Conservation (phyloP, 805 yeast genomes). For the Candida ortonii region DNA sequence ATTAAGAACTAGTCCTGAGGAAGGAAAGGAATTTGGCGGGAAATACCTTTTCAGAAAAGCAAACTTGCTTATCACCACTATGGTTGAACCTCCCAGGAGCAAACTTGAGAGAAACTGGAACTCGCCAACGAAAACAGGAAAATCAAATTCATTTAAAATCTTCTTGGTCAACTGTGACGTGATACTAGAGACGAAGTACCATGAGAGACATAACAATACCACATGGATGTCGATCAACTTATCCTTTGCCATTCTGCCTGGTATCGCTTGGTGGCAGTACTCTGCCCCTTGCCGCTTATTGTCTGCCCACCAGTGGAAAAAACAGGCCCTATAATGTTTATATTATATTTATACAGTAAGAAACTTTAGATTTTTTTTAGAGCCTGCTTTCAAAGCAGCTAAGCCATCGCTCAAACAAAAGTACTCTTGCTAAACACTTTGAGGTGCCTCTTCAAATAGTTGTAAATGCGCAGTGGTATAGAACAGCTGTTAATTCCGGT, state of each 20-base stretch:
- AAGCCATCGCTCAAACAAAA: too few species aligned
- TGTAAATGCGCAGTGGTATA: too few species aligned
- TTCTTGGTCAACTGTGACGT: slow-evolving; percentile 64
- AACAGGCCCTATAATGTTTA: too few species aligned
- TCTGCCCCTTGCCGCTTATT: too few species aligned
- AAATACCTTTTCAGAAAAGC: slow-evolving; percentile 31
- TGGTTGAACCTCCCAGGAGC: slow-evolving; percentile 20
- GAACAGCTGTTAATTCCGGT: too few species aligned
- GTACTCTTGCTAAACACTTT: too few species aligned
- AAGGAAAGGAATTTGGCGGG: slow-evolving; percentile 56
- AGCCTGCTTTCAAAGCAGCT: too few species aligned
- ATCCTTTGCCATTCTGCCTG: slow-evolving; percentile 1
- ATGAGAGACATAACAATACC: slow-evolving; percentile 45
- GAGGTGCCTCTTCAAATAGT: too few species aligned
- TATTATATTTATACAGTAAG: too few species aligned
- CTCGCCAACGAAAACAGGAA: slow-evolving; percentile 63
- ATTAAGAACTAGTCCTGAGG: slow-evolving; percentile 27
- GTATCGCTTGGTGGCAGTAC: too few species aligned
- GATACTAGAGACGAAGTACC: slow-evolving; percentile 62
- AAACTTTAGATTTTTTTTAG: too few species aligned
- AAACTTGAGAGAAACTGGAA: slow-evolving; percentile 58
- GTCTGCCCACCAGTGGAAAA: too few species aligned
- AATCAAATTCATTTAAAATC: slow-evolving; percentile 52
- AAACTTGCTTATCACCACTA: slow-evolving; percentile 8
- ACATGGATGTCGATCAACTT: slow-evolving; percentile 34